These are phyloP conservation scores for Arthrobotrys iridis DNA, from an alignment of 2,329 filamentous ascomycete species.

Conservation along the genomic window DNA sequence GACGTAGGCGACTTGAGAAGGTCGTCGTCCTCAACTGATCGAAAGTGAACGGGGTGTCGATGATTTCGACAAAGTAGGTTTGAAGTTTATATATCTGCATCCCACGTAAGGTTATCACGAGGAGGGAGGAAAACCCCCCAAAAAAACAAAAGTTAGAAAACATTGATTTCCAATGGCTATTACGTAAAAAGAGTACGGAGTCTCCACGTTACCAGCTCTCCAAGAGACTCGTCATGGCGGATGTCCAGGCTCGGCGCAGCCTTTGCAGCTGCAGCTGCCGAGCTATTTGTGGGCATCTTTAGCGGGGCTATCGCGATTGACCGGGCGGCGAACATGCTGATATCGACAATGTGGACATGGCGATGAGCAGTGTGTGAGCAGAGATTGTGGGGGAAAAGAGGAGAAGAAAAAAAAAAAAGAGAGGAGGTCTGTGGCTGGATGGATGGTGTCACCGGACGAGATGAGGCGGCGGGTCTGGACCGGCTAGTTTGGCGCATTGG, in stretches of 20 bases:
- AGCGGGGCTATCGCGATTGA: constrained; percentile 31
- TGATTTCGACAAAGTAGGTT: constrained; percentile 49
- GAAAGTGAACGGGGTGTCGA: constrained; percentile 51
- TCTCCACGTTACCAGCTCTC: constrained; percentile 43
- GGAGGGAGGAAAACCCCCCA: neutral
- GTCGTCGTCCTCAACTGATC: constrained; percentile 48
- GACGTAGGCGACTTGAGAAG: constrained; percentile 45
- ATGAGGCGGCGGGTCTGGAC: constrained; percentile 1
- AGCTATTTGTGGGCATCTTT: neutral
- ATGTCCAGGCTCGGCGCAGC: constrained; percentile 22
- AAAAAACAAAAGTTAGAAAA: neutral
- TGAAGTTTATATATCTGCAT: constrained; percentile 48
- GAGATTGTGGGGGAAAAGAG: constrained; percentile 1
- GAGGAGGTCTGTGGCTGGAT: constrained; percentile 19
- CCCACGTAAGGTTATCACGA: no score
- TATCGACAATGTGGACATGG: constrained; percentile 5
- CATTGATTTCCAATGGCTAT: neutral
- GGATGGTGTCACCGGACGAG: constrained; percentile 17
- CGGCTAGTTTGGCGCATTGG: neutral
- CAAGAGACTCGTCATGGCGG: constrained; percentile 41
- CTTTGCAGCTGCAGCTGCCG: constrained; percentile 24
- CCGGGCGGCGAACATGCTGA: neutral
- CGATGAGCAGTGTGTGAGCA: neutral
- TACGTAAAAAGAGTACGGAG: neutral
- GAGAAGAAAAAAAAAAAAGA: neutral